Percentiles rank a stretch among this genome's conserved stretches.
phyloP scores from a whole-genome alignment of 1,284 basidiomycete genomes.

The Neotropicomus parvogracilis region DNA sequence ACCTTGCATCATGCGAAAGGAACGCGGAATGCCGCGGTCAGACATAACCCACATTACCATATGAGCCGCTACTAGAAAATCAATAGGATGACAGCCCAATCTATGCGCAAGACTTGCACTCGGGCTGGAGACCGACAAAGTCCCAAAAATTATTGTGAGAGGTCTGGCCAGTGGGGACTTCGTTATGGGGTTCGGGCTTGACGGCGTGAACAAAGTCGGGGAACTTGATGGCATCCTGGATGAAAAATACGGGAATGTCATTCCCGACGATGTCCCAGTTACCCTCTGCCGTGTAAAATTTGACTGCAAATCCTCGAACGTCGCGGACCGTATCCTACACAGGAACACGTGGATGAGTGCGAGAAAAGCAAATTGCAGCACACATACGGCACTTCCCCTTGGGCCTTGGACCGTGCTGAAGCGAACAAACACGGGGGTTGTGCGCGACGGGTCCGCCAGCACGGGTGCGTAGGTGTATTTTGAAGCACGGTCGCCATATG shows the following conservation, averaged over 20 bases:
- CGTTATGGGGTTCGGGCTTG: conserved; percentile 78
- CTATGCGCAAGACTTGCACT: conserved; percentile 40
- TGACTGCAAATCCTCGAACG: conserved; percentile 78
- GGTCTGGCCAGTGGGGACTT: conserved; percentile 59
- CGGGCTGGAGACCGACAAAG: conserved; percentile 62
- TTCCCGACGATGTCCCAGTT: conserved; percentile 85
- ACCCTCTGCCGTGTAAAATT: conserved; percentile 77
- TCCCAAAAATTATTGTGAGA: conserved; percentile 89
- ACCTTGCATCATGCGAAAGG: conserved; percentile 83
- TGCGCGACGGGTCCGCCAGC: conserved; percentile 66
- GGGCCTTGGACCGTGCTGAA: conserved; percentile 82
- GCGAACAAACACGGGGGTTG: conserved; percentile 73
- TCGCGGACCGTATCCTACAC: conserved; percentile 73
- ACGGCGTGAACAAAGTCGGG: conserved; percentile 79
- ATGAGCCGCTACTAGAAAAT: conserved; percentile 51
- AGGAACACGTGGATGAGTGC: not conserved
- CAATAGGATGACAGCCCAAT: conserved; percentile 5
- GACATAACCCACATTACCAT: conserved; percentile 85
- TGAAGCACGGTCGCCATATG: conserved; percentile 58
- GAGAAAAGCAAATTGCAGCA: not conserved
- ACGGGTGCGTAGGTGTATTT: conserved; percentile 68
- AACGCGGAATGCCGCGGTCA: conserved; percentile 77
- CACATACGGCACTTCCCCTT: conserved; percentile 61
- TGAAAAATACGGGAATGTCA: conserved; percentile 80
- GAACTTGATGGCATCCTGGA: conserved; percentile 82